Conservation (phyloP, 139 green algal genomes). For the Bryopsis sp. region DNA sequence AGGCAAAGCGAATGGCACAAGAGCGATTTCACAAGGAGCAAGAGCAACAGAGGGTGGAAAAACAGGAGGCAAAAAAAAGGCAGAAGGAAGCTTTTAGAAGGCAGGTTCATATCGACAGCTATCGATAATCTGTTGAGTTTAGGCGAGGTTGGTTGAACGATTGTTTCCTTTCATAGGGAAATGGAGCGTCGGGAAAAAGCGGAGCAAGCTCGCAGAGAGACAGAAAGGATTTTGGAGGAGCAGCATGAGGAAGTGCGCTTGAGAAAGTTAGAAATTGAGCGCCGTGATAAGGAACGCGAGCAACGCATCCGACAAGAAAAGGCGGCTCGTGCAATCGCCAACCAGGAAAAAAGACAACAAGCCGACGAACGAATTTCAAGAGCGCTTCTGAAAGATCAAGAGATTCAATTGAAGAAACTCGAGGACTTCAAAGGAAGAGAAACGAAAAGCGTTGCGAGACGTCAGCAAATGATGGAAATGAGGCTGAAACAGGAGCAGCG, state of each 20-base stretch:
- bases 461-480: conserved; percentile 12
- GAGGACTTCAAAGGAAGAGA: conserved; percentile 38
- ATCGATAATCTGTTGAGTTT: neutral
- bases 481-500: conserved; percentile 33
- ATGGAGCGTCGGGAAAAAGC: conserved; percentile 59
- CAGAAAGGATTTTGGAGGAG: conserved; percentile 53
- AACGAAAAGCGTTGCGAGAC: neutral
- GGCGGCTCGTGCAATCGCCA: conserved; percentile 29
- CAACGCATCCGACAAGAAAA: conserved; percentile 37
- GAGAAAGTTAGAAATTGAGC: conserved; percentile 39
- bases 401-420: conserved; percentile 40
- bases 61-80: conserved; percentile 7
- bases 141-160: neutral
- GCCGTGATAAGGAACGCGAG: conserved; percentile 39
- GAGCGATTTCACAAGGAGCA: conserved; percentile 10
- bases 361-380: conserved; percentile 57
- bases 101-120: neutral
- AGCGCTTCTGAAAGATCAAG: conserved; percentile 31
- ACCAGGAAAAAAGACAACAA: conserved; percentile 47
- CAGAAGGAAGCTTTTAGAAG: conserved; percentile 5
- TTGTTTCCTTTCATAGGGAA: conserved; percentile 36
- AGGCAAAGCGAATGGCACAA: conserved; percentile 28
- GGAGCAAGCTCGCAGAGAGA: conserved; percentile 50
- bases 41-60: conserved; percentile 17
- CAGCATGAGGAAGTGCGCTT: conserved; percentile 31